phyloP scores from a whole-genome alignment of 2,329 filamentous ascomycete species.

The Gnomoniopsis smithogilvyi region DNA sequence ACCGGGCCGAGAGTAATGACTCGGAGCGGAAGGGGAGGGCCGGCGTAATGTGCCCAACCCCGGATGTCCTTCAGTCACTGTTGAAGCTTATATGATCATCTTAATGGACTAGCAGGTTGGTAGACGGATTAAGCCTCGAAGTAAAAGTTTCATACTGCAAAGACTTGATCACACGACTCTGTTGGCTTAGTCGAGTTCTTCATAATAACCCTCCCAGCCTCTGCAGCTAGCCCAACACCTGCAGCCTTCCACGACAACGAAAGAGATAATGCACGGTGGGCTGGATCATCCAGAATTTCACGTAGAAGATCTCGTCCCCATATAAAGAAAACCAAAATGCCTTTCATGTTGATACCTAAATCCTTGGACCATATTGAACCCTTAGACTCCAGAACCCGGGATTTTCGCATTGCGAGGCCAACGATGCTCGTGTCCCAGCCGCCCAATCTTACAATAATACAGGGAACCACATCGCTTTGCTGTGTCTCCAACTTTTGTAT shows the following conservation, averaged over 20 bases:
- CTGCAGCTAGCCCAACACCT: neutral
- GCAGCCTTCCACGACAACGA: neutral
- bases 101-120: neutral
- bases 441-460: slow-evolving; percentile 9
- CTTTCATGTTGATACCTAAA: slow-evolving; percentile 9
- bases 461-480: neutral
- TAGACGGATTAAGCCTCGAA: too few relatives aligned
- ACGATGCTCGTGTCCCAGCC: neutral
- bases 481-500: neutral
- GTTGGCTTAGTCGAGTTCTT: too few relatives aligned
- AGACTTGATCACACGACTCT: too few relatives aligned
- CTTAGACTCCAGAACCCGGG: slow-evolving; percentile 1
- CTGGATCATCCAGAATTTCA: neutral
- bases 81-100: neutral
- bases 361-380: slow-evolving; percentile 1
- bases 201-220: too few relatives aligned
- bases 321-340: slow-evolving; percentile 2
- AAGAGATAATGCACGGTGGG: neutral
- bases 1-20: neutral
- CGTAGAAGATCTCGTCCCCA: neutral
- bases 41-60: neutral
- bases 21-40: neutral
- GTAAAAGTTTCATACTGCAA: too few relatives aligned
- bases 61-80: neutral
- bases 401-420: slow-evolving; percentile 4